Evolutionary conservation across 2,329 filamentous ascomycete genomes (phyloP), one percentile per base, ranked within the genome.

Genomic region (Diaporthe sp.): DNA sequence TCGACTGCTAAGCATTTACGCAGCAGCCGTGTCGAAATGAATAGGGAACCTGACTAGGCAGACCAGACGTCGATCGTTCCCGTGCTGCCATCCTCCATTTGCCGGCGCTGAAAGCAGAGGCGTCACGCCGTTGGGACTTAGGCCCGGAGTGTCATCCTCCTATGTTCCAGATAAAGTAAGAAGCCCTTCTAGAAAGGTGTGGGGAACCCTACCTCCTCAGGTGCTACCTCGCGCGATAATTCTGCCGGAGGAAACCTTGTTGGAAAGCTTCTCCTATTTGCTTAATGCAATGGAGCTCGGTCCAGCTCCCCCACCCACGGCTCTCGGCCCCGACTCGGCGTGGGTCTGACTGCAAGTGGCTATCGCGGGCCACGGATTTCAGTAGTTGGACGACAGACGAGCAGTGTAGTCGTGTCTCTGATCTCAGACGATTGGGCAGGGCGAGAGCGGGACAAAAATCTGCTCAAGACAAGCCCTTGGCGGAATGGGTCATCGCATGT

Each of bases 101-200:
- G 64, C 64, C 64, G 64, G 64, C 64, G 64, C 47, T 68, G 64
- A 25, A 10, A 28, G 47, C 9, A 40, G n/a, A 54, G 64, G 64
- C 64, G 64, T 68, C 64, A 35, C 47, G 45, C 64, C 64, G 64
- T 68, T 54, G 64, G 47, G n/a, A 38, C 17, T 54, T 68, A 40
- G 64, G n/a, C 17, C 33, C 64, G 64, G 64, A 68, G 64, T 68
- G 64, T 40, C 30, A 54, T 68, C 64, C 64, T 68, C 64, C 64
- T 40, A 45, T 54, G 22, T 54, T 54, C 64, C 64, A 28, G 64
- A 52, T 40, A 28, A 13, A 35, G 64, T 68, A 68, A 68, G 47
- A 54, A 28, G 64, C 47, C 45, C 45, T 68, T 68, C 64, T 54
- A 68, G 64, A 68, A 68, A 40, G n/a, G 47, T 68, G 64, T 68